Conservation (phyloP, 164 flowering plant species). For the Pachysandra terminalis region DNA sequence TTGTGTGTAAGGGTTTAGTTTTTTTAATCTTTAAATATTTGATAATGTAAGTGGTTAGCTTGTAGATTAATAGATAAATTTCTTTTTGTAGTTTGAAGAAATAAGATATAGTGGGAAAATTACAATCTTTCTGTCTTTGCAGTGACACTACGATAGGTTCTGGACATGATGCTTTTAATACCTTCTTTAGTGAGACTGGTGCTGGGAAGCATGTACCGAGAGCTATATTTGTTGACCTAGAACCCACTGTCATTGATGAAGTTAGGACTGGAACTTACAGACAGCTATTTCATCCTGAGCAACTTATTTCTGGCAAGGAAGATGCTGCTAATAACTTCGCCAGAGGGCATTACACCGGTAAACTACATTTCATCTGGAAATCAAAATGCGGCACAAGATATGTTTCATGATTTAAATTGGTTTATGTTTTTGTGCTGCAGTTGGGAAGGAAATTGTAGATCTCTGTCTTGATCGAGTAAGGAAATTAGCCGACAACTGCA, state of each 20-base stretch:
- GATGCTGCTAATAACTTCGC: conserved; percentile 72
- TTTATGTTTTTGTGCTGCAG: conserved; percentile 27
- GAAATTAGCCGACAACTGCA: conserved; percentile 59
- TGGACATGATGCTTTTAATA: conserved; percentile 47
- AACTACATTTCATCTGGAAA: background rate
- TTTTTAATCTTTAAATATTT: no score
- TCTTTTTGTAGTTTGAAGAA: no score
- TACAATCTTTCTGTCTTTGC: conserved; percentile 11
- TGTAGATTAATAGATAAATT: no score
- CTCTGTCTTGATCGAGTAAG: conserved; percentile 61
- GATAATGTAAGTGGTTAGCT: no score
- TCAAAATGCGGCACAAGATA: background rate
- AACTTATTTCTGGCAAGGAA: conserved; percentile 63
- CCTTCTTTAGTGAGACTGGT: conserved; percentile 55
- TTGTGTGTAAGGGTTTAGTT: no score
- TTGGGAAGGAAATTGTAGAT: conserved; percentile 58
- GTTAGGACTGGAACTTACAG: conserved; percentile 45
- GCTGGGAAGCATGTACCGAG: conserved; percentile 55
- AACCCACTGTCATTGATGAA: conserved; percentile 65
- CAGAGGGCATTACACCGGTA: conserved; percentile 63
- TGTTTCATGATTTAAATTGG: background rate
- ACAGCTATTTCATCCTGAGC: conserved; percentile 66
- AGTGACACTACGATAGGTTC: conserved; percentile 45
- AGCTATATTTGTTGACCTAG: conserved; percentile 54
- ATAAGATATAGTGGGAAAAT: no score